Percentiles rank a stretch among this genome's conserved stretches.
phyloP scores from a whole-genome alignment of 148 eudicot genomes.

The Nepenthes gracilis region DNA sequence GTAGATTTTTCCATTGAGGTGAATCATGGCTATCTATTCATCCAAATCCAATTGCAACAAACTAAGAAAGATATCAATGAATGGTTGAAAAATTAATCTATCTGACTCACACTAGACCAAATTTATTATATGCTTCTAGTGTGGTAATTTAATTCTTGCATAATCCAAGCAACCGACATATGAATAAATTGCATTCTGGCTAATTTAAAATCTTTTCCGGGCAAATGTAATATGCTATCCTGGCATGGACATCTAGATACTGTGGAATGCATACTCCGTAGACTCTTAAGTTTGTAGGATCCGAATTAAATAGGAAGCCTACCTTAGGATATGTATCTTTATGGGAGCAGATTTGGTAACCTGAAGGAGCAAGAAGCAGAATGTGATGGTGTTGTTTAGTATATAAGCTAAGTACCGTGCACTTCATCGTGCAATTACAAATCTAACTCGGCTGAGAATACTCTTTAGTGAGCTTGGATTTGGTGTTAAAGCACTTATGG shows the following conservation, averaged over 20 bases:
- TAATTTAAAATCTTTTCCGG: neutral
- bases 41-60: too few species aligned
- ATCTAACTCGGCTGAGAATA: neutral
- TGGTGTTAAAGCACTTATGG: too few species aligned
- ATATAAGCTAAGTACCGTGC: neutral
- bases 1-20: neutral
- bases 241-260: neutral
- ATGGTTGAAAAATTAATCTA: neutral
- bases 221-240: neutral
- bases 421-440: neutral
- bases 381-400: neutral
- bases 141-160: neutral
- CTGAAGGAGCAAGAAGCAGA: neutral
- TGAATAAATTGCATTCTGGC: neutral
- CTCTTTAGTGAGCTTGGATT: too few species aligned
- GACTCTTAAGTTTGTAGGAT: neutral
- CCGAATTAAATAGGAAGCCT: neutral
- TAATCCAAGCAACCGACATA: neutral
- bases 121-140: neutral
- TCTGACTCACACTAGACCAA: neutral
- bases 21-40: neutral
- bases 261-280: neutral
- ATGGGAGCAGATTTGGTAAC: neutral
- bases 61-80: neutral
- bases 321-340: neutral